phyloP scores from a whole-genome alignment of 78 protist species.

The Dictyostelium discoideum region DNA sequence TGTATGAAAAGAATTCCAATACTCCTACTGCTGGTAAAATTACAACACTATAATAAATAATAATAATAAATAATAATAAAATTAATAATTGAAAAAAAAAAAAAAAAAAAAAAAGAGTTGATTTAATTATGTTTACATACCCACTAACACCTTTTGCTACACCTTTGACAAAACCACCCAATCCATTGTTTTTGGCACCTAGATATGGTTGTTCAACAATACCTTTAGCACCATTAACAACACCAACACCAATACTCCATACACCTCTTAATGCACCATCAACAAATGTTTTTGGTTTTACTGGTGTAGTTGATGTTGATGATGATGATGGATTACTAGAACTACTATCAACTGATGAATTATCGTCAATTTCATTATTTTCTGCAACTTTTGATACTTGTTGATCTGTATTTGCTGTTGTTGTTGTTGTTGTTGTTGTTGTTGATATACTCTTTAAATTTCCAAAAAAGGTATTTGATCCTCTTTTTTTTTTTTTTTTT shows the following conservation, averaged over 20 bases:
- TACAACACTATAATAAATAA: slow-evolving; percentile 7
- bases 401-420: background rate
- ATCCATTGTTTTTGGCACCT: slow-evolving; percentile 59
- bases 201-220: slow-evolving; percentile 37
- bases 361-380: background rate
- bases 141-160: slow-evolving; percentile 61
- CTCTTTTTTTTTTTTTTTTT: background rate
- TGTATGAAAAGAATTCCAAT: slow-evolving; percentile 16
- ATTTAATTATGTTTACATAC: background rate
- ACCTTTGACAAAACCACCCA: slow-evolving; percentile 60
- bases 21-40: slow-evolving; percentile 67
- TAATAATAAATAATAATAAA: background rate
- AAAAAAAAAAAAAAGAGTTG: too few relatives aligned
- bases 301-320: background rate
- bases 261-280: slow-evolving; percentile 63
- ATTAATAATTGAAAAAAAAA: too few relatives aligned
- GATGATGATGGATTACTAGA: too few relatives aligned
- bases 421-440: background rate
- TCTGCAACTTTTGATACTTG: background rate
- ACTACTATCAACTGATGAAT: background rate
- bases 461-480: background rate
- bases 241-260: slow-evolving; percentile 11
- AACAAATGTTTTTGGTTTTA: slow-evolving; percentile 60
- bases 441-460: slow-evolving; percentile 18
- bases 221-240: slow-evolving; percentile 41